A percentile compares a stretch with the other conserved stretches of the same genome.
phyloP scores from a whole-genome alignment of 2,329 filamentous ascomycete species.

The Aspergillus cejpii region DNA sequence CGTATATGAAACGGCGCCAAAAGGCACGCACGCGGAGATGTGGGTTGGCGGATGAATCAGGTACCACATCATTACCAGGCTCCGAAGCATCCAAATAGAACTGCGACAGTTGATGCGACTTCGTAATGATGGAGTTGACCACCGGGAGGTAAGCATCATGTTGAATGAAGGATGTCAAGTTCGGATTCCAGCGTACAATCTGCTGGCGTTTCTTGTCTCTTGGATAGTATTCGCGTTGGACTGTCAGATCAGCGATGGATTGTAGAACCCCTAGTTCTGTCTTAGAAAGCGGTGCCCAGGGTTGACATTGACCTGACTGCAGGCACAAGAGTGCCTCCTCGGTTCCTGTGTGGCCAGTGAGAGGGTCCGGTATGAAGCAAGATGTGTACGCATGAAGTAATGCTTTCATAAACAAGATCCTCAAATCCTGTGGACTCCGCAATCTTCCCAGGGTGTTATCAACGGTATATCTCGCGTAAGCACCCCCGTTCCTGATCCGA shows the following conservation, averaged over 20 bases:
- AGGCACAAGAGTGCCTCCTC: constrained; percentile 54
- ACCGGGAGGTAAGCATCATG: constrained; percentile 28
- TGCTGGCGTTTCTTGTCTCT: constrained; percentile 40
- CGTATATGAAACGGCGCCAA: constrained; percentile 39
- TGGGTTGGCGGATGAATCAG: background rate
- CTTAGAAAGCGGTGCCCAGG: constrained; percentile 39
- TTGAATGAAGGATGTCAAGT: constrained; percentile 38
- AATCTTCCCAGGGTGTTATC: constrained; percentile 51
- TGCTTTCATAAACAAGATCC: constrained; percentile 52
- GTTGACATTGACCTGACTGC: constrained; percentile 46
- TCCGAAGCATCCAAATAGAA: constrained; percentile 2
- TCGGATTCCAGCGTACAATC: constrained; percentile 37
- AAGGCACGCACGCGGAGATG: constrained; percentile 12
- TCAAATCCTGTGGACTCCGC: constrained; percentile 52
- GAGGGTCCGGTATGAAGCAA: constrained; percentile 49
- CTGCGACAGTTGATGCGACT: constrained; percentile 6
- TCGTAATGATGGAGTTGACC: constrained; percentile 8
- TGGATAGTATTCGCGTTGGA: constrained; percentile 43
- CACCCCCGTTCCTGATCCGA: constrained; percentile 28
- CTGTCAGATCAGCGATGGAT: constrained; percentile 33
- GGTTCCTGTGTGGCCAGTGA: constrained; percentile 54
- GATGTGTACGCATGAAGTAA: constrained; percentile 57
- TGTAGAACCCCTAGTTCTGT: constrained; percentile 11
- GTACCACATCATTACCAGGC: background rate
- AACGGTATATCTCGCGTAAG: constrained; percentile 49